These are phyloP conservation scores for Cyberlindnera xishuangbannaensis DNA, from an alignment of 805 yeast species.

Conservation along the genomic window DNA sequence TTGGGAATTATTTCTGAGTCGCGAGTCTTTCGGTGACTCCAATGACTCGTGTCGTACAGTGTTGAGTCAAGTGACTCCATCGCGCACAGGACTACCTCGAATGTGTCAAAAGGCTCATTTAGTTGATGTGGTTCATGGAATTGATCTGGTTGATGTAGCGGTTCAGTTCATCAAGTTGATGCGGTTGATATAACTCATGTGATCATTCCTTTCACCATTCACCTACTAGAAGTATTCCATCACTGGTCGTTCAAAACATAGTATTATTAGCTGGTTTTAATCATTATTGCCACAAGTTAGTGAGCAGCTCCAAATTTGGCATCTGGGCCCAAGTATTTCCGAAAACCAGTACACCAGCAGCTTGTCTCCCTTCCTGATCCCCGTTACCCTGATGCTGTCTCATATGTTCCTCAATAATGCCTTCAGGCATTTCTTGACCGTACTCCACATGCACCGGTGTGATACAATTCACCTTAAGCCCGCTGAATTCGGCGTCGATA, in stretches of 20 bases:
- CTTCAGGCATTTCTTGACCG: not conserved
- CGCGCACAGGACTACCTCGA: not conserved
- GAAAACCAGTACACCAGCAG: not conserved
- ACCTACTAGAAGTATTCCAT: too few relatives aligned
- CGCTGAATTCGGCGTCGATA: slow-evolving; percentile 11
- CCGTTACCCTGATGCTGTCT: not conserved
- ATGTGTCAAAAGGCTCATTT: too few relatives aligned
- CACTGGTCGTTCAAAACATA: too few relatives aligned
- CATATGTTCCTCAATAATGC: not conserved
- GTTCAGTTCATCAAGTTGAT: too few relatives aligned
- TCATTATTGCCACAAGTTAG: not conserved
- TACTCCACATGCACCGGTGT: not conserved
- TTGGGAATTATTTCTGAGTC: not conserved
- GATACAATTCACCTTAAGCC: slow-evolving; percentile 5
- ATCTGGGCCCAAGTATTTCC: not conserved
- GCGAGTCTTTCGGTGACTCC: too few relatives aligned
- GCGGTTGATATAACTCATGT: too few relatives aligned
- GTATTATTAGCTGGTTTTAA: too few relatives aligned
- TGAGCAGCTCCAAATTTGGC: not conserved
- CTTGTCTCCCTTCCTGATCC: not conserved
- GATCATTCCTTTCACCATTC: too few relatives aligned
- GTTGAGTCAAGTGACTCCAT: not conserved
- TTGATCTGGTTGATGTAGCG: too few relatives aligned
- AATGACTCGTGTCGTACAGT: not conserved
- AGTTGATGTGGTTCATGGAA: too few relatives aligned